Evolutionary conservation across 805 yeast species (phyloP).

Genomic region (Candida railenensis): DNA sequence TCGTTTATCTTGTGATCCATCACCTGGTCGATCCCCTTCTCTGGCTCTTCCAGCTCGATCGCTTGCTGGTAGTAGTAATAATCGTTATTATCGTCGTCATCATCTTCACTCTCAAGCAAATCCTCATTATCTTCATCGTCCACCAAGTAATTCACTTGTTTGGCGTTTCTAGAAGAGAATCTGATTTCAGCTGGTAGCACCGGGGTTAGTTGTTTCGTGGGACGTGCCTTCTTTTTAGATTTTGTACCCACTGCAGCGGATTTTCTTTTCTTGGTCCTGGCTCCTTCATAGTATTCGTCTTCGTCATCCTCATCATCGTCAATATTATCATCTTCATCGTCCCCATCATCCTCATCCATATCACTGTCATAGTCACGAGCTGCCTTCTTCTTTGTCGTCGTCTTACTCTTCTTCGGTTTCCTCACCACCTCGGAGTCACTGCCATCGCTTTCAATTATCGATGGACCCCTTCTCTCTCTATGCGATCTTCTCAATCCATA

Average conservation of each 20-base stretch:
- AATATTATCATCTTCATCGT: conserved; percentile 14
- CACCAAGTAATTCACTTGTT: conserved; percentile 71
- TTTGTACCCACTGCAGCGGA: conserved; percentile 14
- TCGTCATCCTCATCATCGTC: conserved; percentile 12
- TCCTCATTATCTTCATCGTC: conserved; percentile 67
- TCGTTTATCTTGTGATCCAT: conserved; percentile 39
- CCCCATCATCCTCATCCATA: conserved; percentile 9
- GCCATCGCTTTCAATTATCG: conserved; percentile 34
- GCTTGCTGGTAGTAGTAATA: conserved; percentile 35
- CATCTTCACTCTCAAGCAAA: conserved; percentile 45
- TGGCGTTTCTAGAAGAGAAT: conserved; percentile 71
- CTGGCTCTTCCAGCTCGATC: conserved; percentile 31
- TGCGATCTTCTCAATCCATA: conserved; percentile 80
- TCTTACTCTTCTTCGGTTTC: conserved; percentile 17
- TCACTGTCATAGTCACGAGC: conserved; percentile 4
- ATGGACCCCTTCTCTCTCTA: conserved; percentile 48
- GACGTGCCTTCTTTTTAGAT: conserved; percentile 14
- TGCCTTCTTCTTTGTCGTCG: conserved; percentile 16
- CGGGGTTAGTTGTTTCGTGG: conserved; percentile 4
- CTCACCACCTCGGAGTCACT: conserved; percentile 32
- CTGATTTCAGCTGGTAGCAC: conserved; percentile 52
- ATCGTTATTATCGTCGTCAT: conserved; percentile 21
- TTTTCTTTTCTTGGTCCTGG: conserved; percentile 34
- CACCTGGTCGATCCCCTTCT: conserved; percentile 36
- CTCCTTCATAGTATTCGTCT: conserved; percentile 18